Base-by-base conservation (phyloP, 768 basidiomycete genomes). In the Kwoniella sp. region DNA sequence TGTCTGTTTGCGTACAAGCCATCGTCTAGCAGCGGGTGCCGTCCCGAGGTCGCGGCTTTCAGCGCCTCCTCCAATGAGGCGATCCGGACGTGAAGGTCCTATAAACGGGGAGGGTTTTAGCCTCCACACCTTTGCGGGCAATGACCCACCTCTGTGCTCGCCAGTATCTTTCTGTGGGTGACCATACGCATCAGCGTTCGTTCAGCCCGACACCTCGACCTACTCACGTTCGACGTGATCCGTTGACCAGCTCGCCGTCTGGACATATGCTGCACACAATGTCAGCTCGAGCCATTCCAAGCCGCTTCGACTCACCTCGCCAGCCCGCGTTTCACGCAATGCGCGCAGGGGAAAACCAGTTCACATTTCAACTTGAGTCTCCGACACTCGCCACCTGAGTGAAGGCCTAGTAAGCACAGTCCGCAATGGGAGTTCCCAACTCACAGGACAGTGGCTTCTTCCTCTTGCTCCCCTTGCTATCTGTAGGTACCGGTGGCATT, bases 261-360 rank as follows among this genome's bases (percentile, higher is more conserved):
- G 62, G 62, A 21, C 62, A 64, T 21, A 64, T 64, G 10, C 59
- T 60, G n/a, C n/a, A n/a, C n/a, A n/a, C n/a, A n/a, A n/a, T n/a
- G n/a, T n/a, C n/a, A n/a, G n/a, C n/a, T n/a, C n/a, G n/a, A n/a
- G n/a, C n/a, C n/a, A n/a, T n/a, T n/a, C n/a, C n/a, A n/a, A n/a
- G n/a, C n/a, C n/a, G n/a, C n/a, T n/a, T n/a, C n/a, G 8, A 53
- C 48, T 44, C 29, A 58, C 55, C 40, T 57, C 17, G 55, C 49
- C n/a, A 58, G 49, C 12, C 62, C 55, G 22, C 62, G 48, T 24
- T 57, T 52, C 0, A 62, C 53, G 26, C 60, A 64, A 30, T 64
- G 62, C 19, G 48, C 40, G 37, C 55, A 57, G 2, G 62, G 55
- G 13, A 56, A 64, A 0, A 55, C 33, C 24, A 63, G 49, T 27